Base-by-base conservation (phyloP, 805 yeast species). In the Saccharomycopsis oosterbeekiorum region DNA sequence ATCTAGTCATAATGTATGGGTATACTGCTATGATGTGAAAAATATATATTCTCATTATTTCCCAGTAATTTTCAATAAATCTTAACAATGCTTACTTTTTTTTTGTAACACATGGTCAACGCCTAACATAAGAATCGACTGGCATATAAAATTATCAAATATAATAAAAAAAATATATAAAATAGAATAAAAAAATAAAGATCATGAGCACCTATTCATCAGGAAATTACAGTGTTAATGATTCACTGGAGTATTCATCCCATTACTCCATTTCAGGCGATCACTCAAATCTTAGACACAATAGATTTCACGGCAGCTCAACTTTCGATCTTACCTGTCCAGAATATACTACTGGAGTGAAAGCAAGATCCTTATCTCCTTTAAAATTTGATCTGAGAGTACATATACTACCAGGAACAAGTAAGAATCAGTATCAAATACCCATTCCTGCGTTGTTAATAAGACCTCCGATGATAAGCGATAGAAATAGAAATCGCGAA, bases 401-500 rank as follows among this genome's bases (percentile, higher is more conserved):
- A n/a, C 62, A 62, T 36, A 15, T 56, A 5, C 26, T 39, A 15
- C 63, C 63, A 6, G 19, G 60, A 17, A 41, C 61, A 6, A n/a
- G 19, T 10, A 43, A 36, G 15, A 62, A 59, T 26, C 36, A 29
- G 21, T 57, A 57, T 39, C 63, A 58, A 10, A 53, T 62, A 15
- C 62, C 65, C n/a, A 42, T 62, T 15, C 65, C 65, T 2, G 59
- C 58, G 4, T 21, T 24, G 4, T 57, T 62, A 34, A 26, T 41
- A 29, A 57, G 36, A 19, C 65, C 65, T 8, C 65, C 65, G 4
- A 57, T 62, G 43, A 62, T 62, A 14, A 59, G 64, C 57, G 54
- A 54, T 5, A 34, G 12, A 14, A 41, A 40, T 19, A 58, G 42
- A 58, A 17, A 4, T 15, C 53, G 41, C 10, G 41, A 37, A 14